phyloP scores from a whole-genome alignment of 164 flowering plant genomes.

The Magnolia kwangsiensis region DNA sequence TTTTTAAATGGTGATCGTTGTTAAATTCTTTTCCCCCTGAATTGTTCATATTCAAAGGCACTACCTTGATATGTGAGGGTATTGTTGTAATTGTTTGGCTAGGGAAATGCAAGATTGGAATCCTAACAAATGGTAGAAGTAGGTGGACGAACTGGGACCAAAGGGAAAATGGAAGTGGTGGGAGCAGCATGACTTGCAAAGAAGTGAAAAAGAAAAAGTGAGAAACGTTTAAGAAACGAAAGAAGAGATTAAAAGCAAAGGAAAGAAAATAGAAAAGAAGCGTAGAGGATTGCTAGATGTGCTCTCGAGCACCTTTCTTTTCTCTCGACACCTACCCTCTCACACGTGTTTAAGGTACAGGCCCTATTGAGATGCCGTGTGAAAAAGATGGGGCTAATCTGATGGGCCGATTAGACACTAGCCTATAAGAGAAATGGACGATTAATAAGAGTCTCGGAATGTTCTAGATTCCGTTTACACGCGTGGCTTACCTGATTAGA shows the following conservation, averaged over 20 bases:
- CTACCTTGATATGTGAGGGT: no score
- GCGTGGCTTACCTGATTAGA: no score
- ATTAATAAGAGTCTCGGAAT: no score
- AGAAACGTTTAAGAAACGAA: constrained; percentile 3
- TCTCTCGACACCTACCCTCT: not conserved
- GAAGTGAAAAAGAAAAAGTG: not conserved
- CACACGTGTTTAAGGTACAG: not conserved
- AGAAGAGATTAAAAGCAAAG: not conserved
- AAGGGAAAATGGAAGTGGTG: not conserved
- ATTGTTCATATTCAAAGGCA: not conserved
- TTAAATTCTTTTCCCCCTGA: not conserved
- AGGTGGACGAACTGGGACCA: not conserved
- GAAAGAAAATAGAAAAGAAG: not conserved
- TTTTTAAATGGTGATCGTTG: not conserved
- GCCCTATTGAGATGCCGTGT: no score
- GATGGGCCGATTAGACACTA: no score
- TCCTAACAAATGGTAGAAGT: not conserved
- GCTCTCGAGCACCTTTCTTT: not conserved
- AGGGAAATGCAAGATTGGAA: not conserved
- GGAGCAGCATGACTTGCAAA: not conserved
- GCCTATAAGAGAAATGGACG: no score
- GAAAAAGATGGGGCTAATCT: no score
- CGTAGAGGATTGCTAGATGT: not conserved
- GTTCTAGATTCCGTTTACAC: no score
- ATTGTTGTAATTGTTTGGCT: not conserved